Percentiles rank a stretch among this genome's conserved stretches.
Evolutionary conservation across 306 rosid species (phyloP).

Genomic region (Prunus fruticosa): DNA sequence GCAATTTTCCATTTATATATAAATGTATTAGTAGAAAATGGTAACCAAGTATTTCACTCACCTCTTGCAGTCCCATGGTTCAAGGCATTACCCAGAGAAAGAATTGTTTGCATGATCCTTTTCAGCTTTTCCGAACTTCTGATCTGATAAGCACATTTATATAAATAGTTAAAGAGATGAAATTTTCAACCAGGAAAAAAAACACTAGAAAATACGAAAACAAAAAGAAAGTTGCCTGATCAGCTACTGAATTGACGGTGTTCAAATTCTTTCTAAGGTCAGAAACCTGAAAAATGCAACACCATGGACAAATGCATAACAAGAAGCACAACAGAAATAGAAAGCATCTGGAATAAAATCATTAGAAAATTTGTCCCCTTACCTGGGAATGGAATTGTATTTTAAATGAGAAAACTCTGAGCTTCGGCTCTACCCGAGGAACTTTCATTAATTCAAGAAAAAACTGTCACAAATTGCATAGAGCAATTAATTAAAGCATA

Average conservation of each 20-base stretch:
- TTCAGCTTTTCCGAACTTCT: slow-evolving; percentile 87
- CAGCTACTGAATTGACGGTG: slow-evolving; percentile 72
- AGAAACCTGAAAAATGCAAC: slow-evolving; percentile 52
- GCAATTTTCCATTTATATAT: background rate
- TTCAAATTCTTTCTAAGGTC: slow-evolving; percentile 81
- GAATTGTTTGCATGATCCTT: slow-evolving; percentile 99
- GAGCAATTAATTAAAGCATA: slow-evolving; percentile 29
- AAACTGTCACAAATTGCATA: slow-evolving; percentile 51
- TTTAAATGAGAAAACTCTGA: slow-evolving; percentile 87
- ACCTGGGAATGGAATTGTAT: slow-evolving; percentile 84
- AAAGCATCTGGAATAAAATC: slow-evolving; percentile 19
- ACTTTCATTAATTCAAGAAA: slow-evolving; percentile 90
- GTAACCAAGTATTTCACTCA: slow-evolving; percentile 26
- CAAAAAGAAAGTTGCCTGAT: slow-evolving; percentile 54
- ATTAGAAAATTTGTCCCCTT: slow-evolving; percentile 30
- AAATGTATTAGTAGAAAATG: slow-evolving; percentile 11
- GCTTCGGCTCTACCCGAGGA: slow-evolving; percentile 86
- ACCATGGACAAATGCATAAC: slow-evolving; percentile 23
- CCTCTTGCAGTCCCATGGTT: slow-evolving; percentile 99
- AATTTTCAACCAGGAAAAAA: slow-evolving; percentile 9
- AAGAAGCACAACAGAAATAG: slow-evolving; percentile 14
- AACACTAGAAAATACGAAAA: background rate
- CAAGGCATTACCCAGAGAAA: slow-evolving; percentile 93
- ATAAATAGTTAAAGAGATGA: slow-evolving; percentile 25
- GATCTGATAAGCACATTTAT: slow-evolving; percentile 58